These are phyloP conservation scores for Cystofilobasidium macerans DNA, from an alignment of 768 basidiomycete genomes.

Conservation along the genomic window DNA sequence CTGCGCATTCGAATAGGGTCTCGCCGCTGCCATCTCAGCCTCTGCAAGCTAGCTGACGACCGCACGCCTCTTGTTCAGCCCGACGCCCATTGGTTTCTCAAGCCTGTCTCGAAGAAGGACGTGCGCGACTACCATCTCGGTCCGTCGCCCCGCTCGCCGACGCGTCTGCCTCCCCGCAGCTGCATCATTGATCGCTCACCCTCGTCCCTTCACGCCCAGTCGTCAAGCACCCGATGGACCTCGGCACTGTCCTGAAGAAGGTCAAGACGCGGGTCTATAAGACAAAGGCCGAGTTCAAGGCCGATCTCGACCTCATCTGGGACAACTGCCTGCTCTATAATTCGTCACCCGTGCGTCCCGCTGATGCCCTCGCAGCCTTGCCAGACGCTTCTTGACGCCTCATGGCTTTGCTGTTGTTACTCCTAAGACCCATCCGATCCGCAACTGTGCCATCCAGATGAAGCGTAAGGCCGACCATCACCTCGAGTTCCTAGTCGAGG, in stretches of 20 bases:
- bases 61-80: constrained; percentile 39
- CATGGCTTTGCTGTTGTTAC: neutral
- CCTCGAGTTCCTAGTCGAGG: constrained; percentile 75
- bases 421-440: constrained; percentile 71
- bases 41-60: constrained; percentile 21
- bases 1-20: too few relatives aligned
- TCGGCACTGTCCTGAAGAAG: constrained; percentile 82
- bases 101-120: constrained; percentile 79
- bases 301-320: constrained; percentile 95
- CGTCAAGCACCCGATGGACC: constrained; percentile 89
- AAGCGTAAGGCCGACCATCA: constrained; percentile 74
- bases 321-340: constrained; percentile 89
- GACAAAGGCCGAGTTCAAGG: constrained; percentile 82
- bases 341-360: constrained; percentile 60
- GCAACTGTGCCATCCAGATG: constrained; percentile 67
- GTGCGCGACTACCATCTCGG: constrained; percentile 89
- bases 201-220: constrained; percentile 48
- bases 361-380: neutral
- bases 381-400: neutral
- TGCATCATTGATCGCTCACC: constrained; percentile 42
- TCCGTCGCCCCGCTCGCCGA: constrained; percentile 39
- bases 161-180: neutral
- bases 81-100: constrained; percentile 84
- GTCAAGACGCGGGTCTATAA: constrained; percentile 87
- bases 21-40: neutral